Percentiles rank a stretch among this genome's conserved stretches.
Conservation (phyloP, 768 basidiomycete genomes). For the Clavulina sp. region DNA sequence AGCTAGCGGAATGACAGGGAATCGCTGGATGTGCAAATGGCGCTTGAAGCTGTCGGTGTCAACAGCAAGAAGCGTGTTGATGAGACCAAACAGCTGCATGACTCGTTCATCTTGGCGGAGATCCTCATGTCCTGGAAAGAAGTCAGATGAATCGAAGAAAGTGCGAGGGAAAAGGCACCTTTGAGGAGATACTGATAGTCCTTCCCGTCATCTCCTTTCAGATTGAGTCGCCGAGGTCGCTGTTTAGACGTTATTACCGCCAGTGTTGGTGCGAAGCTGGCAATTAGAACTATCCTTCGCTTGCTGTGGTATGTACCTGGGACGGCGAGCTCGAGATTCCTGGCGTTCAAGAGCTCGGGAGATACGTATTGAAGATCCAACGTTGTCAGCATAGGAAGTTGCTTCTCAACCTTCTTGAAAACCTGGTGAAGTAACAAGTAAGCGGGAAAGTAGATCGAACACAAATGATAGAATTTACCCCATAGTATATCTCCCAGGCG, state of each 20-base stretch:
- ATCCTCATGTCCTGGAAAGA: constrained; percentile 75
- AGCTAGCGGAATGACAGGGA: constrained; percentile 83
- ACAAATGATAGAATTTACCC: constrained; percentile 14
- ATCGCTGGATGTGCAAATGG: constrained; percentile 85
- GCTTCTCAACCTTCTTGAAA: constrained; percentile 92
- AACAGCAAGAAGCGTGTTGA: constrained; percentile 83
- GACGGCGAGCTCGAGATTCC: constrained; percentile 86
- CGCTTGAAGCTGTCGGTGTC: constrained; percentile 94
- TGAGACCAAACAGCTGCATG: constrained; percentile 95
- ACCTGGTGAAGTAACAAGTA: constrained; percentile 31
- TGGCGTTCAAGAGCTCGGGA: constrained; percentile 72
- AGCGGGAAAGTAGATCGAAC: not conserved
- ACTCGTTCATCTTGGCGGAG: constrained; percentile 96
- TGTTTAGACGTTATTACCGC: constrained; percentile 95
- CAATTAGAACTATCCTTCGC: constrained; percentile 61
- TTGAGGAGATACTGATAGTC: constrained; percentile 89
- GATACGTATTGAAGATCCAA: constrained; percentile 96
- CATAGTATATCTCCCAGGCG: constrained; percentile 98
- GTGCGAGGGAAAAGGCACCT: constrained; percentile 28
- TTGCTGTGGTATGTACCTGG: constrained; percentile 92
- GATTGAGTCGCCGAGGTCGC: constrained; percentile 70
- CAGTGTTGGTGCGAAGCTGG: constrained; percentile 73
- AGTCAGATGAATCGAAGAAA: not conserved
- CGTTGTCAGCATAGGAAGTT: constrained; percentile 70
- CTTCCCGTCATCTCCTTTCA: constrained; percentile 80